Evolutionary conservation across 1,139 yeast species (phyloP), one percentile per base, ranked within the genome.

Genomic region (Arxiozyma telluris): DNA sequence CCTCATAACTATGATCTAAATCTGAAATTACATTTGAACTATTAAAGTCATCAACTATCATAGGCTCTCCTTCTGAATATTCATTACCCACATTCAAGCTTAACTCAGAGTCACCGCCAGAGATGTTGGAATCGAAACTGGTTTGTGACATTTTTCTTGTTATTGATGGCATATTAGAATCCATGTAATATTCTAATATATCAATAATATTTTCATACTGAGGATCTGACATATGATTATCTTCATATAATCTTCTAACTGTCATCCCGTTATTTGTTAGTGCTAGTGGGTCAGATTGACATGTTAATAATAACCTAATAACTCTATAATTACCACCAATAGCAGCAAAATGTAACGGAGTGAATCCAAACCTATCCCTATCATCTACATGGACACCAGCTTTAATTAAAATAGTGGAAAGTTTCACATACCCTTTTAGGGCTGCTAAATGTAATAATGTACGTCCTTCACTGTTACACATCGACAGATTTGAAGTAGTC

Each of bases 301-400:
- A 83, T 54, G 50, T 49, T 57, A 57, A 21, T 56, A 63, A 57
- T 41, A 58, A 23, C 38, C 56, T 53, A 22, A 60, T 58, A 6
- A 84, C 74, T 49, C 79, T 80, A 50, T 87, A 73, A 64, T 84
- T 80, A 18, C 96, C 96, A 59, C 78, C 75, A 63, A 90, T 71
- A 23, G 91, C 81, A 0, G 97, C 96, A 65, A 86, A 82, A 69
- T 90, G 96, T 55, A 93, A 74, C 15, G 98, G 95, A 0, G 96
- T 85, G 60, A 82, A 79, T 1, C 96, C 97, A 67, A 85, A 87
- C 50, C 78, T 76, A 67, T 91, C 98, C 61, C 79, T 80, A 42
- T 77, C 71, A 67, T 89, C 95, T 50, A 86, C 76, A 63, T 87
- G 80, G 39, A 95, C 91, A 5, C 97, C 97, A 64, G 82, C 84